A percentile compares a stretch with the other conserved stretches of the same genome.
These are phyloP conservation scores for Cystobasidium slooffiae DNA, from an alignment of 1,284 basidiomycete genomes.

Conservation along the genomic window DNA sequence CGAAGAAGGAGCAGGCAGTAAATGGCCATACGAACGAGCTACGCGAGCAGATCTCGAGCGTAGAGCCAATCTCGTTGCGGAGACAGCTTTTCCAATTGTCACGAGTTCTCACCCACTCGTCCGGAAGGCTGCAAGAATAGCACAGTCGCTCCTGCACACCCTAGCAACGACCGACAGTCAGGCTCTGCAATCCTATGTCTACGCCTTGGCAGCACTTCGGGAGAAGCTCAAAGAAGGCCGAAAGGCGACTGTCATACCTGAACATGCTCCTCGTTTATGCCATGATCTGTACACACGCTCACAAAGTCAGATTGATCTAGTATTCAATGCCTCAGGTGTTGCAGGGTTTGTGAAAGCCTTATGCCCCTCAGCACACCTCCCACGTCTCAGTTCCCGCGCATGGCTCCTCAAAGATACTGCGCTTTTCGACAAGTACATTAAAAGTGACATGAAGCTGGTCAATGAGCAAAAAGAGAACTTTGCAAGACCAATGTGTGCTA, in stretches of 20 bases:
- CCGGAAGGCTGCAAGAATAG: constrained; percentile 4
- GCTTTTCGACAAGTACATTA: constrained; percentile 16
- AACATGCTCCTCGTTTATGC: not conserved
- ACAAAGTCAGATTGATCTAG: not conserved
- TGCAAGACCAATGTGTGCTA: constrained; percentile 9
- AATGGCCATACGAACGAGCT: constrained; percentile 8
- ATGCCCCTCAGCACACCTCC: not conserved
- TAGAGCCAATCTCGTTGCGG: not conserved
- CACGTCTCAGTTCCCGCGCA: constrained; percentile 19
- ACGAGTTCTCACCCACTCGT: not conserved
- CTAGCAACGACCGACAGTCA: constrained; percentile 1
- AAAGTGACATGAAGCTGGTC: constrained; percentile 8
- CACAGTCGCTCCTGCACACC: constrained; percentile 3
- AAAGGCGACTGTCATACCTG: not conserved
- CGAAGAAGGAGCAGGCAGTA: not conserved
- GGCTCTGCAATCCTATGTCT: constrained; percentile 40
- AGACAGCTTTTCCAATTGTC: not conserved
- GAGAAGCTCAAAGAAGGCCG: constrained; percentile 5
- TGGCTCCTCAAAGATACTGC: constrained; percentile 23
- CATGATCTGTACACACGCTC: not conserved
- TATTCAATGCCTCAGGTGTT: not conserved
- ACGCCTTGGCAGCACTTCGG: constrained; percentile 37
- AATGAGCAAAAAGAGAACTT: constrained; percentile 32
- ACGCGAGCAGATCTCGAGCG: constrained; percentile 11
- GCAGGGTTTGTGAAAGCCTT: constrained; percentile 24